Percentiles rank a stretch among this genome's conserved stretches.
These are phyloP conservation scores for Oryza glaberrima DNA, from an alignment of 176 grass and related monocot genomes.

Conservation along the genomic window DNA sequence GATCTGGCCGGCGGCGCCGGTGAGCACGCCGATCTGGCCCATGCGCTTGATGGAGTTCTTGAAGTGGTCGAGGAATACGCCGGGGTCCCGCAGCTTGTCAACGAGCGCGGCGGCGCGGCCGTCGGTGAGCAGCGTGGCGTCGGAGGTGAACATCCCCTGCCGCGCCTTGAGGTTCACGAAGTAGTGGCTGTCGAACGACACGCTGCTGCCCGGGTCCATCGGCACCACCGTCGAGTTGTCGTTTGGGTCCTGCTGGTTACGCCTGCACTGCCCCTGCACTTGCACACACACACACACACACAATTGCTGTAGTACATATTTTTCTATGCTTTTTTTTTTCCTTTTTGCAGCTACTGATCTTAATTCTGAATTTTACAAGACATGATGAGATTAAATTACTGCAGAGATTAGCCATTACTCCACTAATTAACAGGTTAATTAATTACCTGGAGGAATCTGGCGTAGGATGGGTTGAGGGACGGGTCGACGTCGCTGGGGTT, in stretches of 20 bases:
- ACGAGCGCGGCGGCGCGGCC: constrained; percentile 28
- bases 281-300: background rate
- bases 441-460: constrained; percentile 35
- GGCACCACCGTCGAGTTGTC: constrained; percentile 50
- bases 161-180: constrained; percentile 40
- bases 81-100: constrained; percentile 28
- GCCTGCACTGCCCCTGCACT: constrained; percentile 24
- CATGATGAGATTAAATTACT: too few relatives aligned
- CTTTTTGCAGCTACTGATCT: background rate
- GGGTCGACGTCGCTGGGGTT: constrained; percentile 55
- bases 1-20: constrained; percentile 47
- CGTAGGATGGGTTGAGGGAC: constrained; percentile 50
- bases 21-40: constrained; percentile 57
- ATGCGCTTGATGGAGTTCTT: constrained; percentile 57
- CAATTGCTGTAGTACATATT: too few relatives aligned
- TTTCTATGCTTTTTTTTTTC: background rate
- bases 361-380: too few relatives aligned
- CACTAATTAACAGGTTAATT: background rate
- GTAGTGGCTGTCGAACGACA: constrained; percentile 52
- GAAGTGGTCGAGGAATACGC: constrained; percentile 47
- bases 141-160: constrained; percentile 56
- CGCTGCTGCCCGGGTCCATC: constrained; percentile 51
- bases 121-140: constrained; percentile 50
- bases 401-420: too few relatives aligned
- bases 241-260: constrained; percentile 38